Evolutionary conservation across 345 rosid genomes (phyloP).

Genomic region (Psidium friedrichsthalianum): DNA sequence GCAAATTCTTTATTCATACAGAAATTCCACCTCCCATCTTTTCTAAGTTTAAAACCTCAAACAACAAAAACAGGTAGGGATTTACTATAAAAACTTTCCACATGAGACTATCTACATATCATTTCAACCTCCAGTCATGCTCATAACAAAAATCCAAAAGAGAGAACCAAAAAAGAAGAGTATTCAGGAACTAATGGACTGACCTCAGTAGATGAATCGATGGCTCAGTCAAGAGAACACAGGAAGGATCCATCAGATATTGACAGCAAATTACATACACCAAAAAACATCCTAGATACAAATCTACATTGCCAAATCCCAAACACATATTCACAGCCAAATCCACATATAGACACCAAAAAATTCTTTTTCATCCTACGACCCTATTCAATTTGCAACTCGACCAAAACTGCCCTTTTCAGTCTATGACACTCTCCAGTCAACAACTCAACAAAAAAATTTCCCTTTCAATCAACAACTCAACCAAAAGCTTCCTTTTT

Average conservation of each 20-base stretch:
- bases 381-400: too few relatives aligned
- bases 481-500: too few relatives aligned
- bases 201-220: conserved; percentile 76
- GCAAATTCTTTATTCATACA: background rate
- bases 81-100: background rate
- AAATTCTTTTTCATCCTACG: too few relatives aligned
- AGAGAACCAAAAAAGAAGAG: background rate
- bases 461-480: too few relatives aligned
- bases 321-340: too few relatives aligned
- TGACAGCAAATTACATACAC: too few relatives aligned
- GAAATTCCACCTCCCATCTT: background rate
- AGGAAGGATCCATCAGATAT: conserved; percentile 44
- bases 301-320: too few relatives aligned
- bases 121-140: background rate
- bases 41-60: background rate
- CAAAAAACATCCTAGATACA: too few relatives aligned
- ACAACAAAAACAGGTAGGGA: background rate
- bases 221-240: conserved; percentile 66
- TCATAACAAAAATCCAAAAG: background rate
- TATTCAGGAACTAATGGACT: background rate
- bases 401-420: too few relatives aligned
- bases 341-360: too few relatives aligned
- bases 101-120: background rate
- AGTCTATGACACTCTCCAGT: too few relatives aligned
- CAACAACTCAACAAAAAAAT: too few relatives aligned